Conservation (phyloP, 1,284 basidiomycete genomes). For the Chalciporus sp. region DNA sequence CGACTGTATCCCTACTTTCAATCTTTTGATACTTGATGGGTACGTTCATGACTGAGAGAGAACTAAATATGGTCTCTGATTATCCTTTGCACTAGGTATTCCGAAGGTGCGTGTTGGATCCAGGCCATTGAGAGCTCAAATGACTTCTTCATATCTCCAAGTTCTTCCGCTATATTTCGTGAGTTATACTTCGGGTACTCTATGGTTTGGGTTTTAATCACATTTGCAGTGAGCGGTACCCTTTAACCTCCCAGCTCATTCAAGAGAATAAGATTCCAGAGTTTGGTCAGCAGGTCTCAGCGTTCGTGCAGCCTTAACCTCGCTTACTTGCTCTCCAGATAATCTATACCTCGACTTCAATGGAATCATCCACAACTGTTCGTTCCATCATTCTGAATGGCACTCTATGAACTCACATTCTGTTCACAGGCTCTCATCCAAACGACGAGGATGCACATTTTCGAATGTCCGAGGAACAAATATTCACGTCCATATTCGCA, state of each 20-base stretch:
- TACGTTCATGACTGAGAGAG: constrained; percentile 7
- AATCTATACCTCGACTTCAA: constrained; percentile 97
- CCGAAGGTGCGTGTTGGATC: constrained; percentile 50
- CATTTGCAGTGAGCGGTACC: constrained; percentile 86
- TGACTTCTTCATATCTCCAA: constrained; percentile 31
- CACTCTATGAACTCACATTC: not conserved
- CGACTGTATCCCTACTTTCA: constrained; percentile 7
- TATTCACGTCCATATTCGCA: constrained; percentile 95
- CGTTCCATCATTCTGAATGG: constrained; percentile 16
- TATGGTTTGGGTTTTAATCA: constrained; percentile 6
- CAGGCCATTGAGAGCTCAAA: constrained; percentile 45
- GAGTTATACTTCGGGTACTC: constrained; percentile 33
- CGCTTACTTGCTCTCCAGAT: constrained; percentile 48
- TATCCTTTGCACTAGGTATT: constrained; percentile 43
- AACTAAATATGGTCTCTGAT: not conserved
- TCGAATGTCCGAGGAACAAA: constrained; percentile 93
- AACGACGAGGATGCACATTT: constrained; percentile 96
- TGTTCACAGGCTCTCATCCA: constrained; percentile 77
- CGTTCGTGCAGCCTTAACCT: constrained; percentile 1
- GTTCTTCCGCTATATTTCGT: constrained; percentile 89
- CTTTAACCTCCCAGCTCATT: constrained; percentile 96
- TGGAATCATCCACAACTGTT: constrained; percentile 97
- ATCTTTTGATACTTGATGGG: constrained; percentile 24
- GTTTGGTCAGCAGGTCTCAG: constrained; percentile 56
- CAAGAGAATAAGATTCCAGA: constrained; percentile 98